Evolutionary conservation across 164 flowering plant genomes (phyloP), one percentile per base, ranked within the genome.

Genomic region (Paratinospora sagittata): DNA sequence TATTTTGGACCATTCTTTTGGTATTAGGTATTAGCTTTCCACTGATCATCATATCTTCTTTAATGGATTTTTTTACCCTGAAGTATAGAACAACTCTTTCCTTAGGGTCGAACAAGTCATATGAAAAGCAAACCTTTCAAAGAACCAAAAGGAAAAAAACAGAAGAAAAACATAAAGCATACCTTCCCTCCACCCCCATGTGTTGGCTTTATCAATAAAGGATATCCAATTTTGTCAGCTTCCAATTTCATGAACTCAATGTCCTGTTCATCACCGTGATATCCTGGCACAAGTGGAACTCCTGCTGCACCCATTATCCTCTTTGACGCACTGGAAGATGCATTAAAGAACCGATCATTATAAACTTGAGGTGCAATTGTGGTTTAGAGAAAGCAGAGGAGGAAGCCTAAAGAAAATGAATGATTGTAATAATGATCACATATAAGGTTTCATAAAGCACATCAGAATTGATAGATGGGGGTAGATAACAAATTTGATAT

Each of bases 121-220:
- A 3, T 36, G 39, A 36, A 8, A 36, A 36, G 39, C 39, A 36
- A 3, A 36, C 3, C 49, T 2, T 6, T 11, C 9, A 43, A 43
- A 1, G 14, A 43, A 43, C 6, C 1, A 43, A 43, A 43, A 43
- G 9, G 14, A 43, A 43, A 2, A 43, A 43, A 2, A 43, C 1
- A 43, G 14, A 43, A 43, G 9, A 43, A 43, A 7, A 43, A 43
- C 1, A 49, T 4, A 63, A 16, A 65, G 34, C 77, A 70, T 66
- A 95, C 97, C 96, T 95, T 92, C 75, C 99, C 99, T 79, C 99
- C 99, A 77, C 99, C 99, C 76, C 99, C 99, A 85, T 95, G 99
- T n/a, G 99, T 95, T 23, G 99, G 99, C 81, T 95, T 95, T 82
- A 95, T 92, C 77, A 95, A 73, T 62, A 92, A 63, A 69, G 99